phyloP scores from a whole-genome alignment of 805 yeast species.

The Candida ficus region DNA sequence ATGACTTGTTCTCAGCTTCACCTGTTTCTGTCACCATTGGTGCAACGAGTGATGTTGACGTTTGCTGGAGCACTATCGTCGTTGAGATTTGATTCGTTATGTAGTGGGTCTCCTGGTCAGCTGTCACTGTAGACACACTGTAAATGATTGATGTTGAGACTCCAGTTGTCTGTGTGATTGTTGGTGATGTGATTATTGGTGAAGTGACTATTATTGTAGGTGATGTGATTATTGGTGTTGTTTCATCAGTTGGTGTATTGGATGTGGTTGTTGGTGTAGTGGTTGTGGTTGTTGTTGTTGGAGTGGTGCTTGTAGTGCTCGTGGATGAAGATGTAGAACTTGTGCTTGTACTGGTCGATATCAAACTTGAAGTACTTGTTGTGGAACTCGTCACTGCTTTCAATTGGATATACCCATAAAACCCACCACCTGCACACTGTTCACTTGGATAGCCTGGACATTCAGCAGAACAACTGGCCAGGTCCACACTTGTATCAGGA shows the following conservation, averaged over 20 bases:
- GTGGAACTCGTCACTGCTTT: slow-evolving; percentile 6
- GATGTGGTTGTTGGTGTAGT: slow-evolving; percentile 5
- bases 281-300: slow-evolving; percentile 16
- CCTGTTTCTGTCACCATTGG: too few species aligned
- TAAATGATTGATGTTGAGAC: slow-evolving; percentile 6
- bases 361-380: slow-evolving; percentile 9
- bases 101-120: slow-evolving; percentile 7
- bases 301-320: slow-evolving; percentile 21
- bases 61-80: slow-evolving; percentile 1
- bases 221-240: slow-evolving; percentile 7
- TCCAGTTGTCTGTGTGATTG: slow-evolving; percentile 9
- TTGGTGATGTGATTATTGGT: slow-evolving; percentile 2
- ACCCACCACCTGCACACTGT: slow-evolving; percentile 35
- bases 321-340: slow-evolving; percentile 16
- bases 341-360: slow-evolving; percentile 16
- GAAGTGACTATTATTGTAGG: slow-evolving; percentile 5
- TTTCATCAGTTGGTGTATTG: slow-evolving; percentile 6
- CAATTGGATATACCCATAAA: slow-evolving; percentile 36
- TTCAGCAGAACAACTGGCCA: slow-evolving; percentile 26
- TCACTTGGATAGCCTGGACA: slow-evolving; percentile 40
- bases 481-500: slow-evolving; percentile 28
- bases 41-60: too few species aligned
- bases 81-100: slow-evolving; percentile 9
- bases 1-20: not conserved
- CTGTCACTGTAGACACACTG: slow-evolving; percentile 7